These are phyloP conservation scores for Cardamine resedifolia DNA, from an alignment of 345 rosid species.

Conservation along the genomic window DNA sequence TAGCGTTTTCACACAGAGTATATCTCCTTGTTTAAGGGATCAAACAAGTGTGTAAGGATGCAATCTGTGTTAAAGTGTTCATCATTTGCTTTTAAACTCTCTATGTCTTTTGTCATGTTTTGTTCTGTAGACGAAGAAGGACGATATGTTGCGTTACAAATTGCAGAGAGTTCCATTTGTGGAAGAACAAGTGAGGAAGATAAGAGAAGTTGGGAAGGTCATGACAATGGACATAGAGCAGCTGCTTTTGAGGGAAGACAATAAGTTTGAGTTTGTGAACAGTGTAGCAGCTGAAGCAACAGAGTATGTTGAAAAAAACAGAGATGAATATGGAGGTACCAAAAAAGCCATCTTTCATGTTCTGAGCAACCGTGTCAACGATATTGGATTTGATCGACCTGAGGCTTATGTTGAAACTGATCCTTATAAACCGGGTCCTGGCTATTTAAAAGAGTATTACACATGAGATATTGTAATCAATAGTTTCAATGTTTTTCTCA, in stretches of 20 bases:
- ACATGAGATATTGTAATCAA: constrained; percentile 32
- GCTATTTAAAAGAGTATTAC: constrained; percentile 56
- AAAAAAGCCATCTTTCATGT: constrained; percentile 89
- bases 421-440: constrained; percentile 80
- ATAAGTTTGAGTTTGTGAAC: constrained; percentile 70
- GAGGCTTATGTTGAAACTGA: constrained; percentile 73
- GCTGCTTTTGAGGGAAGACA: constrained; percentile 70
- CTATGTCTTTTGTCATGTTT: neutral
- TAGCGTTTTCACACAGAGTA: neutral
- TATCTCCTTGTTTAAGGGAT: neutral
- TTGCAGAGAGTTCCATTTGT: constrained; percentile 74
- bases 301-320: constrained; percentile 65
- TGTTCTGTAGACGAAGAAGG: constrained; percentile 63
- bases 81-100: neutral
- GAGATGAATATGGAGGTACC: constrained; percentile 71
- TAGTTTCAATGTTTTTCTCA: constrained; percentile 1
- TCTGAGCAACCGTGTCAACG: constrained; percentile 80
- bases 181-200: constrained; percentile 82
- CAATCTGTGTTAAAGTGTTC: neutral
- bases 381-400: constrained; percentile 68
- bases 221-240: constrained; percentile 71
- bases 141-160: constrained; percentile 60
- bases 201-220: constrained; percentile 61
- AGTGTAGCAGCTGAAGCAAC: constrained; percentile 87
- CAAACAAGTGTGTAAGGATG: neutral